Evolutionary conservation across 129 eudicot species (phyloP).

Genomic region (Chrysanthemum seticuspe): DNA sequence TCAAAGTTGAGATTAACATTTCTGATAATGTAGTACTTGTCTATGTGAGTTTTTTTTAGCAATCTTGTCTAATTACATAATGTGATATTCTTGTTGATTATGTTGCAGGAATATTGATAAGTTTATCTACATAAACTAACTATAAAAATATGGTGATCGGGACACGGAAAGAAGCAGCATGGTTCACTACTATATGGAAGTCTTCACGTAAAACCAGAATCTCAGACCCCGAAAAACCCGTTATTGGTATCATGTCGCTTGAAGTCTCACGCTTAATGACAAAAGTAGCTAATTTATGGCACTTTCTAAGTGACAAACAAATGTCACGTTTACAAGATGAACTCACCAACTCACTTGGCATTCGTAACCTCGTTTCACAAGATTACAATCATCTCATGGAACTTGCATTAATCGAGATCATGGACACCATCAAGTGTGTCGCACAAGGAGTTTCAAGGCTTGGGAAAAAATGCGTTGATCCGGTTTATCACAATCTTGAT

Average conservation of each 20-base stretch:
- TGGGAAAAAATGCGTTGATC: slow-evolving; percentile 74
- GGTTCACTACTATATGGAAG: slow-evolving; percentile 65
- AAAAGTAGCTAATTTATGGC: slow-evolving; percentile 73
- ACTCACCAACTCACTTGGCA: slow-evolving; percentile 55
- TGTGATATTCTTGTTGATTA: background rate
- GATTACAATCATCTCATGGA: slow-evolving; percentile 60
- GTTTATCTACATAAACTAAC: slow-evolving; percentile 6
- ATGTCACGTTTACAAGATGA: slow-evolving; percentile 61
- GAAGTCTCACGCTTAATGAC: slow-evolving; percentile 75
- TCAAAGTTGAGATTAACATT: no score
- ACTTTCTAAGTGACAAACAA: slow-evolving; percentile 56
- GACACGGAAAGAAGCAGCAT: slow-evolving; percentile 43
- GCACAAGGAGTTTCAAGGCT: slow-evolving; percentile 54
- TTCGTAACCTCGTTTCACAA: slow-evolving; percentile 64
- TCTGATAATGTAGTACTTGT: background rate
- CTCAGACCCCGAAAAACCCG: slow-evolving; percentile 46
- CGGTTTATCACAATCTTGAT: slow-evolving; percentile 61
- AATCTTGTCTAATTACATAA: slow-evolving; percentile 10
- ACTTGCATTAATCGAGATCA: slow-evolving; percentile 62
- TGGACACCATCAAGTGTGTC: slow-evolving; percentile 48
- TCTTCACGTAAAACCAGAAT: slow-evolving; percentile 42
- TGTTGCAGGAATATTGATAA: slow-evolving; percentile 19
- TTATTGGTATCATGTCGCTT: slow-evolving; percentile 67
- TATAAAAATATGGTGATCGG: slow-evolving; percentile 40
- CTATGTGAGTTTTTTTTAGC: background rate